Percentiles rank a stretch among this genome's conserved stretches.
phyloP scores from a whole-genome alignment of 2,329 filamentous ascomycete species.

The Plenodomus lindquistii region DNA sequence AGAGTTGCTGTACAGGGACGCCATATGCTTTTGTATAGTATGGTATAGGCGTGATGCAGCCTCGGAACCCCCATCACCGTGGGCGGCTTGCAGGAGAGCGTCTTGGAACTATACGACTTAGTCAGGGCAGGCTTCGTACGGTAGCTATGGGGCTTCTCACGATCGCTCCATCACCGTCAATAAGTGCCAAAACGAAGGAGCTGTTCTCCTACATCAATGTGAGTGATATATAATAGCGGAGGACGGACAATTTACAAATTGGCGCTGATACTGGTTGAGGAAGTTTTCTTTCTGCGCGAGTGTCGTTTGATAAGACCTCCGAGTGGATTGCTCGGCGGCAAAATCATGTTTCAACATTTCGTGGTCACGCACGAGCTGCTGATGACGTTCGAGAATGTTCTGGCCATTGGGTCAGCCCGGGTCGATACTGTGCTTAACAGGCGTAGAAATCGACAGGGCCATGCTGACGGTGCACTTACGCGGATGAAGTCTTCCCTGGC shows the following conservation, averaged over 20 bases:
- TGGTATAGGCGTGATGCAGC: constrained; percentile 50
- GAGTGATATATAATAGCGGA: constrained; percentile 5
- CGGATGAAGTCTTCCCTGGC: constrained; percentile 41
- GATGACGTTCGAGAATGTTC: constrained; percentile 37
- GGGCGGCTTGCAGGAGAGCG: constrained; percentile 46
- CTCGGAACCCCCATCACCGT: constrained; percentile 50
- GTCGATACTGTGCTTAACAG: too few relatives aligned
- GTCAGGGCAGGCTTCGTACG: neutral
- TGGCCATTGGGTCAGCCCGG: constrained; percentile 4
- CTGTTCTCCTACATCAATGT: constrained; percentile 32
- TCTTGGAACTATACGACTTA: constrained; percentile 47
- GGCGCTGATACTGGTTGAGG: constrained; percentile 24
- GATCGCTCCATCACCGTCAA: constrained; percentile 56
- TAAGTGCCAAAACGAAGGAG: constrained; percentile 52
- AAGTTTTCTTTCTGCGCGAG: constrained; percentile 24
- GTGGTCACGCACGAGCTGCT: constrained; percentile 27
- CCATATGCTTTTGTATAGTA: constrained; percentile 49
- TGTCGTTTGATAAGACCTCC: constrained; percentile 37
- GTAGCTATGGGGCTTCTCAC: constrained; percentile 26
- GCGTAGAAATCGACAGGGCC: constrained; percentile 5
- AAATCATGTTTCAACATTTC: constrained; percentile 34
- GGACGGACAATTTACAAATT: constrained; percentile 24
- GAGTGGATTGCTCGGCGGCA: constrained; percentile 13
- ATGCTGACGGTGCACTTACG: constrained; percentile 18
- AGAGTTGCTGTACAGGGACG: constrained; percentile 45